Conservation (phyloP, 768 basidiomycete genomes). For the Panaeolus cyanescens region DNA sequence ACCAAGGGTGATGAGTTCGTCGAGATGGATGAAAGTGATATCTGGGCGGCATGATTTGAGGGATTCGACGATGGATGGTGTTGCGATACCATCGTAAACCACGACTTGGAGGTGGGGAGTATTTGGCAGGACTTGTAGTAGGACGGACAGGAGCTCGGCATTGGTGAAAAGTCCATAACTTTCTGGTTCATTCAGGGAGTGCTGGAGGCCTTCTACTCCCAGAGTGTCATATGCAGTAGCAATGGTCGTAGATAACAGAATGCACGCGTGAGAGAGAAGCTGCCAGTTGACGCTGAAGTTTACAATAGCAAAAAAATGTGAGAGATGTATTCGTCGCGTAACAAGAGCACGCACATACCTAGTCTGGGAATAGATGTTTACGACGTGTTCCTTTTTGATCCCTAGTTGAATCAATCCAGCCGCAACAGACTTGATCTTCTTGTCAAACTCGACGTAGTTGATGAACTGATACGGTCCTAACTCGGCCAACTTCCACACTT, state of each 20-base stretch:
- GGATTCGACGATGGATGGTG: conserved; percentile 45
- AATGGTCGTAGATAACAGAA: conserved; percentile 67
- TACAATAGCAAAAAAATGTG: not conserved
- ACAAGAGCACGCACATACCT: conserved; percentile 41
- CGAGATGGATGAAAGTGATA: conserved; percentile 58
- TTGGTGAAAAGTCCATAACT: conserved; percentile 84
- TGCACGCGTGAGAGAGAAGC: conserved; percentile 73
- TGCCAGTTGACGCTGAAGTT: conserved; percentile 72
- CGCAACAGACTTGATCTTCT: conserved; percentile 54
- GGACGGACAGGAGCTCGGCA: conserved; percentile 72
- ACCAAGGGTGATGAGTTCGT: conserved; percentile 65
- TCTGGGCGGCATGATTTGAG: conserved; percentile 48
- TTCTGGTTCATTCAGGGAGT: conserved; percentile 76
- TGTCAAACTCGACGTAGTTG: conserved; percentile 62
- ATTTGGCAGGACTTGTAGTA: conserved; percentile 64
- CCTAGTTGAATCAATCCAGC: conserved; percentile 67
- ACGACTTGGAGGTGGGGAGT: conserved; percentile 70
- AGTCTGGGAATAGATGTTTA: conserved; percentile 83
- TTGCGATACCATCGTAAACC: conserved; percentile 73
- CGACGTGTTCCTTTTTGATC: conserved; percentile 59
- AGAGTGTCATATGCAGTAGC: conserved; percentile 93
- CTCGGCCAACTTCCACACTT: conserved; percentile 88
- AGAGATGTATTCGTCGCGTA: not conserved
- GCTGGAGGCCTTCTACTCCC: conserved; percentile 75
- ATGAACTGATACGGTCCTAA: conserved; percentile 78